Conservation (phyloP, 345 rosid genomes). For the Populus davidiana region DNA sequence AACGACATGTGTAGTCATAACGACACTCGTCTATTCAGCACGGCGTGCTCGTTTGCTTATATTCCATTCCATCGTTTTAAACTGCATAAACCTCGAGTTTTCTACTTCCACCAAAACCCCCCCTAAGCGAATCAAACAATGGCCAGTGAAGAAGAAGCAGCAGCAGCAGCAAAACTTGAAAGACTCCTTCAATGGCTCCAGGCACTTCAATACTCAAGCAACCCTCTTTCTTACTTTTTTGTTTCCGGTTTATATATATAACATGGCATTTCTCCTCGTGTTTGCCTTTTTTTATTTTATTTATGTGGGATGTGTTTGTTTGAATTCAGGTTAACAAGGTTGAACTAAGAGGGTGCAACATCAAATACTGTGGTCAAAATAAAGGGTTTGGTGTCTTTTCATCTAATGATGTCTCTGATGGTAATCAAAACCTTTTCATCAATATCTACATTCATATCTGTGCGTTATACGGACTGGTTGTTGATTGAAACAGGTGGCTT, state of each 20-base stretch:
- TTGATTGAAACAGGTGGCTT: no score
- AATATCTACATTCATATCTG: not conserved
- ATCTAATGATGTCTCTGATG: conserved; percentile 41
- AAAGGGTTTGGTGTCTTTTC: conserved; percentile 79
- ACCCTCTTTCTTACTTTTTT: not conserved
- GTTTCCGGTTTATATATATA: not conserved
- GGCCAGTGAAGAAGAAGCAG: conserved; percentile 33
- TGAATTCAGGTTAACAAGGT: conserved; percentile 58
- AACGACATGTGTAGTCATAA: no score
- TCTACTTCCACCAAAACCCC: no score
- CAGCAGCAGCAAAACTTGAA: conserved; percentile 40
- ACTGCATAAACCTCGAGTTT: not conserved
- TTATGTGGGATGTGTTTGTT: not conserved
- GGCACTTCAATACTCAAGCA: conserved; percentile 24
- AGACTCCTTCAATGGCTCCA: conserved; percentile 61
- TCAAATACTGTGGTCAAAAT: conserved; percentile 47
- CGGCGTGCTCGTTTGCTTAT: no score
- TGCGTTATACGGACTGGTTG: not conserved
- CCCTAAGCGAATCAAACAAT: conserved; percentile 14
- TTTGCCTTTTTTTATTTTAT: not conserved
- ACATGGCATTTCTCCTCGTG: not conserved
- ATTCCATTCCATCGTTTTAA: no score
- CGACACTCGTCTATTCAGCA: not conserved
- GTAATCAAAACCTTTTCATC: conserved; percentile 18
- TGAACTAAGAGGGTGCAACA: conserved; percentile 66